A percentile compares a stretch with the other conserved stretches of the same genome.
These are phyloP conservation scores for Saururus chinensis DNA, from an alignment of 164 flowering plant genomes.

Conservation along the genomic window DNA sequence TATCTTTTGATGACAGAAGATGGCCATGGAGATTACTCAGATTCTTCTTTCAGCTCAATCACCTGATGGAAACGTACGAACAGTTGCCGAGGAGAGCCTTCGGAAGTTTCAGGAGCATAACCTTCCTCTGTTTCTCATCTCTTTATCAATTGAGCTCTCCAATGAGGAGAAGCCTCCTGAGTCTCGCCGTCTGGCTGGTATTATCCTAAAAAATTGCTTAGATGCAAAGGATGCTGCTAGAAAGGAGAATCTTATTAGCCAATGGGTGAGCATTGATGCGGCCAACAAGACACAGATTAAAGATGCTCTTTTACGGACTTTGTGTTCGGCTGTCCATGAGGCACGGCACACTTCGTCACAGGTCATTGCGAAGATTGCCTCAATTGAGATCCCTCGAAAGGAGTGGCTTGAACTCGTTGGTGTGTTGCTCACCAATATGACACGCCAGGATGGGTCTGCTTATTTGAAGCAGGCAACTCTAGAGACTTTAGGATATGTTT, in stretches of 20 bases:
- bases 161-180: constrained; percentile 63
- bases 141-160: constrained; percentile 60
- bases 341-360: constrained; percentile 69
- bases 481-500: constrained; percentile 75
- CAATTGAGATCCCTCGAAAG: constrained; percentile 59
- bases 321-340: constrained; percentile 47
- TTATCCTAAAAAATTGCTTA: constrained; percentile 63
- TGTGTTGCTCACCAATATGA: constrained; percentile 56
- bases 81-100: constrained; percentile 47
- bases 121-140: constrained; percentile 45
- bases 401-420: constrained; percentile 69
- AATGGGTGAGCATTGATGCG: constrained; percentile 52
- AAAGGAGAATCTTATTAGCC: constrained; percentile 44
- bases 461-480: constrained; percentile 59
- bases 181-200: constrained; percentile 70
- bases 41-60: constrained; percentile 64
- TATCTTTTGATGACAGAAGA: constrained; percentile 7
- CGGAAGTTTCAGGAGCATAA: constrained; percentile 65
- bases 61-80: constrained; percentile 48
- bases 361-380: constrained; percentile 65
- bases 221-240: constrained; percentile 60
- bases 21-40: constrained; percentile 77
- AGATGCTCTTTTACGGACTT: constrained; percentile 44
- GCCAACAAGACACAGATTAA: constrained; percentile 51
- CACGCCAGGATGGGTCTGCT: constrained; percentile 39